Conservation (phyloP, 805 yeast species). For the Vanderwaltozyma tropicalis region DNA sequence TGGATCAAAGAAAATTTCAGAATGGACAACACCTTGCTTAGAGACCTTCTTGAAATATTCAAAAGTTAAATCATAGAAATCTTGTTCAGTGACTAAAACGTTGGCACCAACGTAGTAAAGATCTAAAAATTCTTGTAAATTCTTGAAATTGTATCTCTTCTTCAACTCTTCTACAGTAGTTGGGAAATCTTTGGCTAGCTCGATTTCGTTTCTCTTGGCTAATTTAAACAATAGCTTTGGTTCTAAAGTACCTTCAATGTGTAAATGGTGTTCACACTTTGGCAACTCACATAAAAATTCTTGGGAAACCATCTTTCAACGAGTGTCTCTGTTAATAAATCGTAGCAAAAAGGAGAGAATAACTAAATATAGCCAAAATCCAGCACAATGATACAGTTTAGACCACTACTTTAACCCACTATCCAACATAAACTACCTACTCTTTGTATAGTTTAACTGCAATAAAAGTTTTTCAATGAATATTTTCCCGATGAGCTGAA, state of each 20-base stretch:
- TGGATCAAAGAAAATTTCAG: conserved; percentile 77
- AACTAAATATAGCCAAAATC: too few relatives aligned
- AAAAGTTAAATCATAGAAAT: conserved; percentile 71
- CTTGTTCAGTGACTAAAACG: conserved; percentile 58
- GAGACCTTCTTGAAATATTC: conserved; percentile 53
- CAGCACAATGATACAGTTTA: too few relatives aligned
- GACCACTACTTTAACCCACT: too few relatives aligned
- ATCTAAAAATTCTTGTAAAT: conserved; percentile 68
- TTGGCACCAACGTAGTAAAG: conserved; percentile 74
- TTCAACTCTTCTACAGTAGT: conserved; percentile 45
- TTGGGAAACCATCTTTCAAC: conserved; percentile 9
- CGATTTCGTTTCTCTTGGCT: conserved; percentile 53
- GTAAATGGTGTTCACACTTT: conserved; percentile 82
- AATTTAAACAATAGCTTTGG: conserved; percentile 63
- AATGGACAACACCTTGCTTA: conserved; percentile 51
- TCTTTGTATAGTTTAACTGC: too few relatives aligned
- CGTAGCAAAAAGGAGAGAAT: too few relatives aligned
- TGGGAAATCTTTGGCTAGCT: conserved; percentile 56
- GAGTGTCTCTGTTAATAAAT: too few relatives aligned
- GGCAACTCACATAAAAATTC: conserved; percentile 60
- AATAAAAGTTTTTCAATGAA: too few relatives aligned
- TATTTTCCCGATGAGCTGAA: too few relatives aligned
- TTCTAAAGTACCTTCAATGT: conserved; percentile 72
- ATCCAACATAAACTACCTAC: too few relatives aligned
- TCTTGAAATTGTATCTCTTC: conserved; percentile 52